These are phyloP conservation scores for Ophiocordyceps polyrhachis-furcata DNA, from an alignment of 2,329 filamentous ascomycete species.

Conservation along the genomic window DNA sequence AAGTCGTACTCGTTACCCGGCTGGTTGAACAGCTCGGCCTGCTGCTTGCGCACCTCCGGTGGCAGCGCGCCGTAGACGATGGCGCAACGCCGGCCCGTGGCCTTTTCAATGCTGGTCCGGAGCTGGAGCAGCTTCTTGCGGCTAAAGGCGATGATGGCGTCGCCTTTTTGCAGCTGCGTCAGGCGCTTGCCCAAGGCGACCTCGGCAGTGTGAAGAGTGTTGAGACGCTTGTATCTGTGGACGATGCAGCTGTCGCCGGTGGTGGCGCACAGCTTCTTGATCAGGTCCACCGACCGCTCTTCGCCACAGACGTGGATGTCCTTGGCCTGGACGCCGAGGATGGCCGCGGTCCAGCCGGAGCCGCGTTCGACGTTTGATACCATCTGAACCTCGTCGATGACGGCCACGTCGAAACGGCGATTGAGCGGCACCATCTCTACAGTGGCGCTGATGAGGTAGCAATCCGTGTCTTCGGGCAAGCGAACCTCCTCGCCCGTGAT, in stretches of 20 bases:
- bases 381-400: conserved; percentile 99
- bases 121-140: conserved; percentile 64
- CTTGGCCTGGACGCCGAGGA: conserved; percentile 69
- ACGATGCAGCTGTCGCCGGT: conserved; percentile 70
- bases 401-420: conserved; percentile 58
- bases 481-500: conserved; percentile 84
- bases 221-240: conserved; percentile 70
- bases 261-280: conserved; percentile 57
- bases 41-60: conserved; percentile 79
- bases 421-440: conserved; percentile 66
- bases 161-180: conserved; percentile 59
- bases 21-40: conserved; percentile 87
- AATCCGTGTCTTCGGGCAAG: conserved; percentile 37
- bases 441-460: conserved; percentile 63
- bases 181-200: conserved; percentile 46
- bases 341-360: conserved; percentile 85
- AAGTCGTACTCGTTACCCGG: conserved; percentile 91
- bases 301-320: conserved; percentile 93
- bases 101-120: conserved; percentile 57
- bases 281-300: conserved; percentile 58
- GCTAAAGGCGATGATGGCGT: conserved; percentile 78
- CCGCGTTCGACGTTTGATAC: conserved; percentile 63
- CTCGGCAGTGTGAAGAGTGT: conserved; percentile 49
- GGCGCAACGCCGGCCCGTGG: conserved; percentile 64
- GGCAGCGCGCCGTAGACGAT: conserved; percentile 86